Percentiles rank a stretch among this genome's conserved stretches.
Evolutionary conservation across 345 rosid species (phyloP).

Genomic region (Citrus unshiu): DNA sequence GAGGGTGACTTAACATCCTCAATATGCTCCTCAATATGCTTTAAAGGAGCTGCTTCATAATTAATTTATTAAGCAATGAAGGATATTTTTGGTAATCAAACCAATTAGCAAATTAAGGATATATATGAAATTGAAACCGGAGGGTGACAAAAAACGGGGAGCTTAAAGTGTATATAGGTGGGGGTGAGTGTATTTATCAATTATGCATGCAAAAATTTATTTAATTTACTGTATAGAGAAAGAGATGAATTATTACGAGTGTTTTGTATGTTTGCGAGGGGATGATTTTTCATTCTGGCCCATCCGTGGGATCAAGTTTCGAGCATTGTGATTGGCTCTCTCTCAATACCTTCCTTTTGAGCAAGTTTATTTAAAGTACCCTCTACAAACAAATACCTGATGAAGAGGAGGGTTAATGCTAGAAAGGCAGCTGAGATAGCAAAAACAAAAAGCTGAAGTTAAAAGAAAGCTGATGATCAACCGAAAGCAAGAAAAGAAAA

Average conservation of each 20-base stretch:
- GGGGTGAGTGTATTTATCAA: background rate
- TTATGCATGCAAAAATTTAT: slow-evolving; percentile 23
- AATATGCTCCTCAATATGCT: background rate
- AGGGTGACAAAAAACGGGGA: slow-evolving; percentile 9
- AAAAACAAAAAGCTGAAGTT: slow-evolving; percentile 20
- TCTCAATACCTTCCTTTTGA: slow-evolving; percentile 13
- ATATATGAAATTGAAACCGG: background rate
- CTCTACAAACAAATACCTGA: slow-evolving; percentile 28
- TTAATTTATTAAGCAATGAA: background rate
- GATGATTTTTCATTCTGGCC: slow-evolving; percentile 33
- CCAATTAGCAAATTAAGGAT: background rate
- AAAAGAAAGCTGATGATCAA: slow-evolving; percentile 29
- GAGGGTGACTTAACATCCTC: slow-evolving; percentile 24
- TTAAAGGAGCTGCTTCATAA: background rate
- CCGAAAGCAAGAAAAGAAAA: slow-evolving; percentile 23
- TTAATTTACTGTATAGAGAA: background rate
- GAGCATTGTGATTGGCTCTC: slow-evolving; percentile 30
- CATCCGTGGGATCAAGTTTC: slow-evolving; percentile 42
- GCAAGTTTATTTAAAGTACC: slow-evolving; percentile 28
- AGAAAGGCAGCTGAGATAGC: no score
- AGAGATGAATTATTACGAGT: slow-evolving; percentile 29
- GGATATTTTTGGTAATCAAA: slow-evolving; percentile 9
- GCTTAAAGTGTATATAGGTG: slow-evolving; percentile 19
- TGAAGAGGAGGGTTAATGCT: slow-evolving; percentile 27
- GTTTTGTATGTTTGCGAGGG: slow-evolving; percentile 33